Evolutionary conservation across 176 grass and related monocot genomes (phyloP), one percentile per base, ranked within the genome.

Genomic region (Carex myosuroides): DNA sequence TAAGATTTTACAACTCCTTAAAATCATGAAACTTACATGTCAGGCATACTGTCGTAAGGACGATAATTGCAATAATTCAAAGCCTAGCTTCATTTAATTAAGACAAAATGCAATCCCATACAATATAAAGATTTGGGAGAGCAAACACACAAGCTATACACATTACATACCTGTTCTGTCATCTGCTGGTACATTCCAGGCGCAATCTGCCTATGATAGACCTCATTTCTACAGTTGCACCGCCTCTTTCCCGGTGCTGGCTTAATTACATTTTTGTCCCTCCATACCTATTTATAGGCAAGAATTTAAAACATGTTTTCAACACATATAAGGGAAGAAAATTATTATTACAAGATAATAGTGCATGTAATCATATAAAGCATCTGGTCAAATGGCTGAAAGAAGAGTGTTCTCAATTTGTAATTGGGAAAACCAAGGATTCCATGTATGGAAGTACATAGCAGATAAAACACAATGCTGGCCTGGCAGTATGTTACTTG

Each of bases 101-200:
- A 42, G 42, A 41, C 35, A 70, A 10, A 42, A 39, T 69, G 6
- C 18, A 8, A 6, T 18, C 33, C 16, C 33, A 17, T 39, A 39
- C 14, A 41, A 18, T 41, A 39, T 39, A 14, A 69, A 67, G 29
- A 18, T 35, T 41, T 41, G 37, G 6, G 13, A 41, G 30, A 16
- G 33, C 30, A 69, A 16, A 39, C 32, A 37, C 17, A 24, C 60
- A 44, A 41, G 14, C 8, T 10, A 18, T 42, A 70, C 13, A 42
- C 59, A 54, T 33, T 80, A 68, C 77, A 55, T 85, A 99, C 96
- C 91, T 95, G 91, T 81, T 99, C 90, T 6, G 96, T 95, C 96
- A 99, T 94, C 68, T 99, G 96, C 82, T 99, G 96, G 84, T 89
- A 99, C 96, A 99, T 99, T 94, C 96, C 96, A 79, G 93, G 96